These are phyloP conservation scores for Dissophora globulifera DNA, from an alignment of 192 early-diverging fungal species.

Conservation along the genomic window DNA sequence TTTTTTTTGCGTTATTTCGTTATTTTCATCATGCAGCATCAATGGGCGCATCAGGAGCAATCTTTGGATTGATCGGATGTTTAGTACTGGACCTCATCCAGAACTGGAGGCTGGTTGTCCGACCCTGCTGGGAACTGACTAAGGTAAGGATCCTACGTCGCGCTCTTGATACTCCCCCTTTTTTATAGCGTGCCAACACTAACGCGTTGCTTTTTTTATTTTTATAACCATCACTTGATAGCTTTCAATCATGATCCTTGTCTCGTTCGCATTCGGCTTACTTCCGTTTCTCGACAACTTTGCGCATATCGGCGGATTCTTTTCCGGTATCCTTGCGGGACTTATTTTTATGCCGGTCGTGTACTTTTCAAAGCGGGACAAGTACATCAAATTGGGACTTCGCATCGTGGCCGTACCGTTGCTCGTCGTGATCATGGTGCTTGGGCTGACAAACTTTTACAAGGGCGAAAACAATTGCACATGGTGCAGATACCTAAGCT, in stretches of 20 bases:
- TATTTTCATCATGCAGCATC: conserved; percentile 54
- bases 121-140: conserved; percentile 73
- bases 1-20: conserved; percentile 1
- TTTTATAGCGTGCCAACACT: no score
- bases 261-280: conserved; percentile 78
- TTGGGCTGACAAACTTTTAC: conserved; percentile 63
- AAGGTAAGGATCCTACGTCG: conserved; percentile 43
- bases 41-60: conserved; percentile 66
- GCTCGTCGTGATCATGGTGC: conserved; percentile 55
- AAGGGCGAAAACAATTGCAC: conserved; percentile 57
- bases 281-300: conserved; percentile 87
- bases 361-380: conserved; percentile 61
- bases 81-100: conserved; percentile 81
- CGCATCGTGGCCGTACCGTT: conserved; percentile 52
- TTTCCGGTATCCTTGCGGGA: conserved; percentile 71
- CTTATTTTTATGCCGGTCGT: conserved; percentile 78
- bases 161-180: no score
- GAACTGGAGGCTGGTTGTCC: conserved; percentile 75
- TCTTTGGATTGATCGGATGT: conserved; percentile 81
- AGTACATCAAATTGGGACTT: conserved; percentile 44
- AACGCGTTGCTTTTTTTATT: no score
- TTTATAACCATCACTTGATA: background rate
- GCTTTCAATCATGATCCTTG: conserved; percentile 66
- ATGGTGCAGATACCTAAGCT: conserved; percentile 71
- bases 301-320: conserved; percentile 86